A percentile compares a stretch with the other conserved stretches of the same genome.
Conservation (phyloP, 2,329 filamentous ascomycete species). For the Trichoderma afroharzianum region DNA sequence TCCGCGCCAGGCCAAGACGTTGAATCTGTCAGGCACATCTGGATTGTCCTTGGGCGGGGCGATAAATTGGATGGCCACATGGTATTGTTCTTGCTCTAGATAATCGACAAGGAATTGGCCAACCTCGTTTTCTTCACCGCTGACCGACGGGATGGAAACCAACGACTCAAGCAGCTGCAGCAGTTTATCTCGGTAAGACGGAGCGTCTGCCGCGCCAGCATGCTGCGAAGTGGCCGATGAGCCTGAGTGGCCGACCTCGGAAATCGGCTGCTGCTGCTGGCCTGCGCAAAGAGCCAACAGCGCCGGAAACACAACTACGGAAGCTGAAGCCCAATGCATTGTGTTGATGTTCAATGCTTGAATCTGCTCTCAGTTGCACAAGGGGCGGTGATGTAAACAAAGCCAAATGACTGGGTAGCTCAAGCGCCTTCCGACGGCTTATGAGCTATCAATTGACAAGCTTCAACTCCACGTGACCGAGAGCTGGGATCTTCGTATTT, state of each 20-base stretch:
- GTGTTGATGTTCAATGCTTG: neutral
- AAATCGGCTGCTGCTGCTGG: constrained; percentile 15
- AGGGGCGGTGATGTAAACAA: constrained; percentile 3
- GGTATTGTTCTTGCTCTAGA: constrained; percentile 49
- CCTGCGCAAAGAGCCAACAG: constrained; percentile 16
- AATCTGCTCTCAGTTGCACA: neutral
- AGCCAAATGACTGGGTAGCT: neutral
- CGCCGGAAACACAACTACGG: constrained; percentile 8
- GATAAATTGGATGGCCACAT: constrained; percentile 41
- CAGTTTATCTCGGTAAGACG: constrained; percentile 47
- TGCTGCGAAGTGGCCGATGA: neutral
- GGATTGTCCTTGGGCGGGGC: constrained; percentile 30
- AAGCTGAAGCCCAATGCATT: constrained; percentile 18
- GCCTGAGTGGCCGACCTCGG: neutral
- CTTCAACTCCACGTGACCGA: neutral
- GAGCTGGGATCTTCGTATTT: neutral
- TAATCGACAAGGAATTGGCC: constrained; percentile 66
- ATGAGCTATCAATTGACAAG: neutral
- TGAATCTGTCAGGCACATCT: constrained; percentile 49
- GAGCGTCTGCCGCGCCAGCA: constrained; percentile 19
- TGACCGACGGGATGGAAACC: constrained; percentile 70
- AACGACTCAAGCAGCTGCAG: constrained; percentile 72
- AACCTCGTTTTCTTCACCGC: constrained; percentile 63
- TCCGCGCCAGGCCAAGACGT: constrained; percentile 68
- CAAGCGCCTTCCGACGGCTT: neutral